Conservation (phyloP, 2,329 filamentous ascomycete genomes). For the Daldinia sp. region DNA sequence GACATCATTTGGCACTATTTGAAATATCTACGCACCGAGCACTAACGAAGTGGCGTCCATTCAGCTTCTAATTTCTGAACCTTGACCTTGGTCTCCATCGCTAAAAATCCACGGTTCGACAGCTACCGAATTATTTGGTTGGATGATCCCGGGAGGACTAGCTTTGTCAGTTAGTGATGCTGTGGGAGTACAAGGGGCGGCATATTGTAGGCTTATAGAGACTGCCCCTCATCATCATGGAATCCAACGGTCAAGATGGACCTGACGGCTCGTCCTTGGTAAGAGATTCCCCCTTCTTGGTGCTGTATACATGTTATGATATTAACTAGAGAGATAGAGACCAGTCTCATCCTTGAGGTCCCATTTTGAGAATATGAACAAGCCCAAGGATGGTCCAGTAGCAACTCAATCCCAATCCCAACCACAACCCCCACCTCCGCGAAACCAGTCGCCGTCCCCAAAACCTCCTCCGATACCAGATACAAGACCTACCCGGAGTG, state of each 20-base stretch:
- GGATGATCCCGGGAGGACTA: slow-evolving; percentile 31
- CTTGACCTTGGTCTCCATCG: neutral
- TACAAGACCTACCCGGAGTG: slow-evolving; percentile 44
- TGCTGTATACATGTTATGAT: slow-evolving; percentile 21
- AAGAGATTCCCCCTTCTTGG: slow-evolving; percentile 43
- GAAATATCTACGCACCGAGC: slow-evolving; percentile 12
- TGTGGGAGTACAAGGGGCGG: slow-evolving; percentile 37
- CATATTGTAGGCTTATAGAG: slow-evolving; percentile 39
- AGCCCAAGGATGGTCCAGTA: slow-evolving; percentile 51
- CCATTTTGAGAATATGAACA: slow-evolving; percentile 81
- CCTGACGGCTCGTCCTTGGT: slow-evolving; percentile 81
- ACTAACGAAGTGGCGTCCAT: slow-evolving; percentile 5
- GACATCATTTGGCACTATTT: slow-evolving; percentile 2
- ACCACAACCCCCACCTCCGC: slow-evolving; percentile 39
- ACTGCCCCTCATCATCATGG: slow-evolving; percentile 50
- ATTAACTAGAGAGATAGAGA: slow-evolving; percentile 61
- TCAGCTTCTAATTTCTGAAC: neutral
- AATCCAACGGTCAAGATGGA: slow-evolving; percentile 61
- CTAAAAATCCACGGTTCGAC: slow-evolving; percentile 1
- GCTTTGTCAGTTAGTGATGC: slow-evolving; percentile 33
- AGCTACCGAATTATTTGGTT: slow-evolving; percentile 11
- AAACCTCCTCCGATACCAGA: slow-evolving; percentile 47
- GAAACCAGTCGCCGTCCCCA: slow-evolving; percentile 46
- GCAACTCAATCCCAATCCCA: slow-evolving; percentile 35
- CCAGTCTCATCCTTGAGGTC: slow-evolving; percentile 83